Conservation (phyloP, 441 rosid species). For the Omphalea diandra region DNA sequence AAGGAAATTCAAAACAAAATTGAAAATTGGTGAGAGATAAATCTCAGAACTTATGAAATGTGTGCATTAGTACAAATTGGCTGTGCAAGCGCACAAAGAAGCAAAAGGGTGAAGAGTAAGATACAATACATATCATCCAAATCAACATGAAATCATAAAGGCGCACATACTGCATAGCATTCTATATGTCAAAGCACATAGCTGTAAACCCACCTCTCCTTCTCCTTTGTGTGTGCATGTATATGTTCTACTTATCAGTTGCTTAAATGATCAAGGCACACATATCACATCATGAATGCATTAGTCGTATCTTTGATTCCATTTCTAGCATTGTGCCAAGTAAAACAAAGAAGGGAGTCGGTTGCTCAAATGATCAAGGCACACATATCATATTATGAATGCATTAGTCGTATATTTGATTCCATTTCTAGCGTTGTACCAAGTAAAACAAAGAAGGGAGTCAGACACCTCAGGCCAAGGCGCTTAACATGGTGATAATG, state of each 20-base stretch:
- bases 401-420: not conserved
- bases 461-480: not conserved
- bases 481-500: not conserved
- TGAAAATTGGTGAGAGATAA: not conserved
- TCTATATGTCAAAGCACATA: not conserved
- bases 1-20: too few species aligned
- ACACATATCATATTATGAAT: not conserved
- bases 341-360: not conserved
- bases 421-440: not conserved
- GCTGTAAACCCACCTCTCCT: not conserved
- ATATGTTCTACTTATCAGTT: not conserved
- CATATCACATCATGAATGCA: not conserved
- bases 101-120: not conserved
- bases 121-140: not conserved
- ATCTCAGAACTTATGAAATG: not conserved
- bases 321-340: not conserved
- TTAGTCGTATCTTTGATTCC: not conserved
- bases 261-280: not conserved
- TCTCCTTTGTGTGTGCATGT: not conserved
- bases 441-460: not conserved
- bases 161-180: not conserved
- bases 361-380: not conserved
- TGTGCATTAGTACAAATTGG: not conserved
- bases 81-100: not conserved
- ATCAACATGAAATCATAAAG: not conserved